Conservation (phyloP, 495 filamentous ascomycete genomes). For the Penicillium antarcticum region DNA sequence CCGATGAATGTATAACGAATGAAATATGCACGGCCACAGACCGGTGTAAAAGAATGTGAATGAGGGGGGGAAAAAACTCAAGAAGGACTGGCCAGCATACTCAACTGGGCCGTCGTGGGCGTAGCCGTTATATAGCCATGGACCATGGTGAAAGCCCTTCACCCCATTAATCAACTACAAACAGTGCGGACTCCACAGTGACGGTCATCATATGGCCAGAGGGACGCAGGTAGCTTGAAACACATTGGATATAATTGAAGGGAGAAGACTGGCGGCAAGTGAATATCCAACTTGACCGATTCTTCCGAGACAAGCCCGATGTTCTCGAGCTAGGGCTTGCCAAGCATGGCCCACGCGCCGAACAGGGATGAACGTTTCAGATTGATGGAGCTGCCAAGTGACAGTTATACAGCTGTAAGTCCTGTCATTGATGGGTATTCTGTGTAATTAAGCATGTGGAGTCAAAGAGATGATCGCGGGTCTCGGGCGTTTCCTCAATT, state of each 20-base stretch:
- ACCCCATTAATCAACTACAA: slow-evolving; percentile 21
- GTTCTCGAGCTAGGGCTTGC: slow-evolving; percentile 14
- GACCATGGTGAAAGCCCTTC: slow-evolving; percentile 2
- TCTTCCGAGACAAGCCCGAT: slow-evolving; percentile 13
- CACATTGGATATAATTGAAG: slow-evolving; percentile 5
- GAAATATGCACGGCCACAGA: slow-evolving; percentile 34
- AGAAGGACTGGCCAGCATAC: slow-evolving; percentile 17
- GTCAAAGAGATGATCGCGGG: not conserved
- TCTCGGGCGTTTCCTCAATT: not conserved
- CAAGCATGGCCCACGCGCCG: slow-evolving; percentile 26
- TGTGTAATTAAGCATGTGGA: not conserved
- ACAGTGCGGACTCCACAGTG: slow-evolving; percentile 1
- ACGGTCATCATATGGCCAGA: not conserved
- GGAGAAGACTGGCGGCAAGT: slow-evolving; percentile 10
- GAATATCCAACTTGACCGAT: not conserved
- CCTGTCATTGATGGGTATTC: not conserved
- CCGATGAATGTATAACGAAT: slow-evolving; percentile 25
- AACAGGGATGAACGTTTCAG: slow-evolving; percentile 22
- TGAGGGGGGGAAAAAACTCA: slow-evolving; percentile 10
- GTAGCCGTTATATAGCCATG: slow-evolving; percentile 10
- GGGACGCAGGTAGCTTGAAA: slow-evolving; percentile 14
- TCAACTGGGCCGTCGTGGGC: slow-evolving; percentile 1
- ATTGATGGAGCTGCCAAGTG: slow-evolving; percentile 11
- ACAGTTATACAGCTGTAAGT: not conserved
- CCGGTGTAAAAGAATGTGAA: slow-evolving; percentile 32